Percentiles rank a stretch among this genome's conserved stretches.
Conservation (phyloP, 306 rosid species). For the Adenanthera pavonina region DNA sequence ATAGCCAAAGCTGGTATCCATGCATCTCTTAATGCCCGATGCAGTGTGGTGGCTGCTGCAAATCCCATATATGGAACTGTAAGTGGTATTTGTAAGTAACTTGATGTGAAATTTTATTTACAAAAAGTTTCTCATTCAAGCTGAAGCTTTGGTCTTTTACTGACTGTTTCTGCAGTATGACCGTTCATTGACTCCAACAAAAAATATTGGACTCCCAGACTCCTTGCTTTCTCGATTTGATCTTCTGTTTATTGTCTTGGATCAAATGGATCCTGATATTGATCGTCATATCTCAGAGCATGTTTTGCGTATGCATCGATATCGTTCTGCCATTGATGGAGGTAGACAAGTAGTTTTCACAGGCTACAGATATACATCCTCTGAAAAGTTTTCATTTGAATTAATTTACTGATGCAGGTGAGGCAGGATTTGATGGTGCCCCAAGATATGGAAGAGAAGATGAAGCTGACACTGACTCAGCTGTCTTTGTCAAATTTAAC, state of each 20-base stretch:
- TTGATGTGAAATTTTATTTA: conserved; percentile 12
- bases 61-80: conserved; percentile 99
- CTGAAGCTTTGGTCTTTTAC: conserved; percentile 31
- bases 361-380: conserved; percentile 31
- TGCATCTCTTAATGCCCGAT: conserved; percentile 95
- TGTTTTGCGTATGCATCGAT: conserved; percentile 97
- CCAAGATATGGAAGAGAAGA: conserved; percentile 86
- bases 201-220: conserved; percentile 97
- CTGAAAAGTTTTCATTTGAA: conserved; percentile 30
- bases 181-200: conserved; percentile 98
- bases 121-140: neutral
- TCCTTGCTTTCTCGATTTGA: conserved; percentile 98
- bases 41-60: conserved; percentile 99
- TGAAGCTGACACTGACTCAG: conserved; percentile 72
- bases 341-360: conserved; percentile 56
- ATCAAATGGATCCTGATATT: conserved; percentile 99
- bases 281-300: conserved; percentile 92
- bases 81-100: conserved; percentile 46
- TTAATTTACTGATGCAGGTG: conserved; percentile 58
- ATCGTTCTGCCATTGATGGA: conserved; percentile 80
- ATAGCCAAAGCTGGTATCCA: conserved; percentile 99
- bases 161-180: conserved; percentile 68
- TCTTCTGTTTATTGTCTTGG: conserved; percentile 90
- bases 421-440: conserved; percentile 65
- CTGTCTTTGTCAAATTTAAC: conserved; percentile 89